Conservation (phyloP, 306 rosid species). For the Adenanthera pavonina region DNA sequence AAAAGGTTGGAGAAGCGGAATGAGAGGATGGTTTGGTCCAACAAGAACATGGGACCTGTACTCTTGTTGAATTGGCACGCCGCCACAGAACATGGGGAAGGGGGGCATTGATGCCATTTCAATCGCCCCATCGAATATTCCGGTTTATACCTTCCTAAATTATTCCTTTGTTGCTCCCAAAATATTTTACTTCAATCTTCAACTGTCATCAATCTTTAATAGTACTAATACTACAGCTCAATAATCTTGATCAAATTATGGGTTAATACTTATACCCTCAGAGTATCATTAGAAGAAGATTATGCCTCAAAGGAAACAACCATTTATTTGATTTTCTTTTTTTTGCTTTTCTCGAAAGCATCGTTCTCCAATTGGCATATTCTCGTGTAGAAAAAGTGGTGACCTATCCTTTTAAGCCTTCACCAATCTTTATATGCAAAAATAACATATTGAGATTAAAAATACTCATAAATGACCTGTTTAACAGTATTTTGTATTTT, state of each 20-base stretch:
- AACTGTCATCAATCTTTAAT: background rate
- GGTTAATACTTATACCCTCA: too few relatives aligned
- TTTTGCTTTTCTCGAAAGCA: background rate
- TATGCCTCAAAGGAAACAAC: background rate
- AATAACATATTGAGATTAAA: background rate
- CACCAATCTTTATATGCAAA: background rate
- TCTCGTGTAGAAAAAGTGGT: background rate
- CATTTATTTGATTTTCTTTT: too few relatives aligned
- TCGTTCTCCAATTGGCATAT: background rate
- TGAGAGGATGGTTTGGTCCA: background rate
- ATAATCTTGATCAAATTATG: too few relatives aligned
- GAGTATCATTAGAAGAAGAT: too few relatives aligned
- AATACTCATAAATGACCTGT: too few relatives aligned
- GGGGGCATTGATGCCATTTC: background rate
- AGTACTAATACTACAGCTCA: too few relatives aligned
- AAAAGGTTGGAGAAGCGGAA: background rate
- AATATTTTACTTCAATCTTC: too few relatives aligned
- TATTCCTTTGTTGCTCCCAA: too few relatives aligned
- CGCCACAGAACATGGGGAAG: background rate
- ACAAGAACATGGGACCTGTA: background rate
- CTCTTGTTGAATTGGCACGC: background rate
- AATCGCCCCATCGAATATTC: background rate
- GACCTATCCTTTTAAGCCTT: background rate
- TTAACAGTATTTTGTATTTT: too few relatives aligned
- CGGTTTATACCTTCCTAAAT: background rate